phyloP scores from a whole-genome alignment of 495 filamentous ascomycete genomes.

The Aspergillus bertholletiae region DNA sequence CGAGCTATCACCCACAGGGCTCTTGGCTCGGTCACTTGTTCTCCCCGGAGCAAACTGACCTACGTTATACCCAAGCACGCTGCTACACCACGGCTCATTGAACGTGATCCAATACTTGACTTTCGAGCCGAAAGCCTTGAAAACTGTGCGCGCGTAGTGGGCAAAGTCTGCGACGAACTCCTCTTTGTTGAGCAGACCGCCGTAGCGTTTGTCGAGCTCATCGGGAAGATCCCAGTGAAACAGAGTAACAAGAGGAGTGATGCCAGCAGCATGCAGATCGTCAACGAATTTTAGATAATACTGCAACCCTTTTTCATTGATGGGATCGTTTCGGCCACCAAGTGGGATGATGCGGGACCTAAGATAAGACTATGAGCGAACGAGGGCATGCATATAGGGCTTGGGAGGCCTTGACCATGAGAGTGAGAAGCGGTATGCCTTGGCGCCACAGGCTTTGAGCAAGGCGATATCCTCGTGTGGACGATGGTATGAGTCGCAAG shows the following conservation, averaged over 20 bases:
- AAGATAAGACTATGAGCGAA: not conserved
- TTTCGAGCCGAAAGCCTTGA: conserved; percentile 41
- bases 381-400: conserved; percentile 6
- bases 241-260: conserved; percentile 49
- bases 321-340: conserved; percentile 43
- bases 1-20: conserved; percentile 43
- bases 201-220: conserved; percentile 48
- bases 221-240: conserved; percentile 56
- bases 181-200: conserved; percentile 48
- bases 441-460: conserved; percentile 60
- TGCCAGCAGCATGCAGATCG: conserved; percentile 44
- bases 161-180: conserved; percentile 50
- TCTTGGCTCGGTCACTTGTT: conserved; percentile 47
- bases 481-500: conserved; percentile 74
- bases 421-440: conserved; percentile 71
- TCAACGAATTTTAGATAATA: conserved; percentile 50
- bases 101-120: conserved; percentile 56
- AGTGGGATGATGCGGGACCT: conserved; percentile 69
- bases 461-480: conserved; percentile 70
- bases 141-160: conserved; percentile 47
- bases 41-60: conserved; percentile 50
- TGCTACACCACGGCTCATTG: conserved; percentile 53
- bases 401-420: conserved; percentile 61
- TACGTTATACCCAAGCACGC: conserved; percentile 49
- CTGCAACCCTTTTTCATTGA: conserved; percentile 46